Base-by-base conservation (phyloP, 2,329 filamentous ascomycete genomes). In the Polytolypa hystricis region DNA sequence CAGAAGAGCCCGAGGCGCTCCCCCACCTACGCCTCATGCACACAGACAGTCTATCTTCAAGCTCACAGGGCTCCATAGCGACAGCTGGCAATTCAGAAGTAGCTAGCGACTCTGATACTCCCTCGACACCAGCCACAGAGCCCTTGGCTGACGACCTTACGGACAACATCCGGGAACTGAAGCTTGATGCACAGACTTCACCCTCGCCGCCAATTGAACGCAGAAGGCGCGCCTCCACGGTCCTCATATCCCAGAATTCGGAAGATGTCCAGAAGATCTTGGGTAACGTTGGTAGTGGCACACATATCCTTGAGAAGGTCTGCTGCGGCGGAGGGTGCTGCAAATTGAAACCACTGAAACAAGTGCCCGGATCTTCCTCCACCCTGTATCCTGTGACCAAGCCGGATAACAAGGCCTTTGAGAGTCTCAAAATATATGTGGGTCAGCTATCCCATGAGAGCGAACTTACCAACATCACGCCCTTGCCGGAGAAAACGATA, bases 341-440 rank as follows among this genome's bases (percentile, higher is more conserved):
- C 55, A 67, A 74, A 52, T 61, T 74, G 40, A 67, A 75, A 51
- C 67, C 68, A 20, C 51, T 78, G 48, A 64, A 64, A 26, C 56
- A 66, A 5, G 58, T 69, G 40, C 42, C 49, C 39, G 50, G 54
- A 6, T 56, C 59, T 15, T 46, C 54, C 16, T 64, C 61, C 4
- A 54, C 62, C 5, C 54, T 62, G 27, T 57, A 66, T 28, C 67
- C 71, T 3, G 64, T 79, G 35, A 58, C 62, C 23, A 56, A 67
- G 2, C 87, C 89, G 1, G 77, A 91, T 57, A 96, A 93, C 51
- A 73, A 80, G 41, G 91, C 91, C 11, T 98, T 83, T 64, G 72
- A 75, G 38, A 84, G 80, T 42, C 70, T 98, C 33, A 70, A 78
- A 35, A 71, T 96, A 47, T 82, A 80, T 49, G 70, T 96, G 42